These are phyloP conservation scores for Pseudozyma flocculosa DNA, from an alignment of 1,284 basidiomycete species.

Conservation along the genomic window DNA sequence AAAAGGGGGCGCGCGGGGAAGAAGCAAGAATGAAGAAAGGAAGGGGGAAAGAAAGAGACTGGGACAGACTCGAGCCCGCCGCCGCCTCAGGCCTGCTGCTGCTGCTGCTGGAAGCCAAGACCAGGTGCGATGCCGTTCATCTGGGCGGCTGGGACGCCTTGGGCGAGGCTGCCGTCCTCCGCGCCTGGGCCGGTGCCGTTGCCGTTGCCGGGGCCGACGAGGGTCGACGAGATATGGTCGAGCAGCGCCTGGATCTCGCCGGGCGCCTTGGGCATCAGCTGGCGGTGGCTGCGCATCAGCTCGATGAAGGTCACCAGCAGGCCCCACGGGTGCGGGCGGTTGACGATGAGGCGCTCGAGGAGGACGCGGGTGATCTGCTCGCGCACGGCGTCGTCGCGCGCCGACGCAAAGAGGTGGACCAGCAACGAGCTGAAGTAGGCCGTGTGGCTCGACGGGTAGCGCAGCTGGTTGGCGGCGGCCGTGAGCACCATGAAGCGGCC, in stretches of 20 bases:
- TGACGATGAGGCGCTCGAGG: slow-evolving; percentile 87
- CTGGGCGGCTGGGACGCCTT: no score
- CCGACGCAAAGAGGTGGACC: slow-evolving; percentile 73
- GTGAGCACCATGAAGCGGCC: slow-evolving; percentile 93
- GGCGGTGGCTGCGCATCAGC: slow-evolving; percentile 63
- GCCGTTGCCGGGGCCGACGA: slow-evolving; percentile 8
- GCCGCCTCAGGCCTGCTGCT: slow-evolving; percentile 16
- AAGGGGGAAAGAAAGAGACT: no score
- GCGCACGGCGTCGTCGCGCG: slow-evolving; percentile 68
- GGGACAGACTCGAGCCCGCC: no score
- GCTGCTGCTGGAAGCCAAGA: slow-evolving; percentile 9
- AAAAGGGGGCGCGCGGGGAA: no score
- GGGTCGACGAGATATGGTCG: slow-evolving; percentile 45
- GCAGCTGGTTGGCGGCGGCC: slow-evolving; percentile 86
- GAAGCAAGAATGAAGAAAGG: no score
- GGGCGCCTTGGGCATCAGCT: slow-evolving; percentile 44
- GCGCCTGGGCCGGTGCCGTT: slow-evolving; percentile 12
- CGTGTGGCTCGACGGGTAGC: slow-evolving; percentile 61
- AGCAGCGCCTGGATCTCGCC: slow-evolving; percentile 53
- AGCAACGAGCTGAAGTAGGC: slow-evolving; percentile 82
- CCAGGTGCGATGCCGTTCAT: slow-evolving; percentile 10
- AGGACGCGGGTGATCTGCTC: slow-evolving; percentile 90
- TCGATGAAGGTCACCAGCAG: slow-evolving; percentile 90
- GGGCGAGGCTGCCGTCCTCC: no score
- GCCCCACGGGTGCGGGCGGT: slow-evolving; percentile 97